Percentiles rank a stretch among this genome's conserved stretches.
phyloP scores from a whole-genome alignment of 2,329 filamentous ascomycete genomes.

The Xylaria sp. region DNA sequence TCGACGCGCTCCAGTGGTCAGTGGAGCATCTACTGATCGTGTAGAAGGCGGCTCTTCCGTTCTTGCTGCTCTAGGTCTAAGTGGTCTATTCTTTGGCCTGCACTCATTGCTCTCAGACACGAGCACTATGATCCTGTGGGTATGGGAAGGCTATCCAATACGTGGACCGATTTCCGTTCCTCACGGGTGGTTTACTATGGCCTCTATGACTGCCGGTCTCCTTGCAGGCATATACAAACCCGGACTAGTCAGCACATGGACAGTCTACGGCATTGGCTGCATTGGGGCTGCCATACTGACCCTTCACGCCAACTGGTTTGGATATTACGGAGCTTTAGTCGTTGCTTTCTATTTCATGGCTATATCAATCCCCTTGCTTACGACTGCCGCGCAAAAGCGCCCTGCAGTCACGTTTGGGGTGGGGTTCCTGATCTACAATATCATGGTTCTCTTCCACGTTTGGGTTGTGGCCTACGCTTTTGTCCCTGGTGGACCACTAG shows the following conservation, averaged over 20 bases:
- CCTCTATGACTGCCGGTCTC: conserved; percentile 86
- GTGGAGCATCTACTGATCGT: conserved; percentile 49
- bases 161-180: conserved; percentile 87
- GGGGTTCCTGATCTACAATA: conserved; percentile 91
- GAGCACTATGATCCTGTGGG: conserved; percentile 99
- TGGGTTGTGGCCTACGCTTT: conserved; percentile 99
- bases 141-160: conserved; percentile 95
- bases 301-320: conserved; percentile 82
- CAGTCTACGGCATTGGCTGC: conserved; percentile 80
- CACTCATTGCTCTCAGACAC: conserved; percentile 96
- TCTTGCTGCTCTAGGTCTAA: conserved; percentile 81
- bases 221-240: conserved; percentile 80
- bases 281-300: conserved; percentile 84
- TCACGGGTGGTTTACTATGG: conserved; percentile 88
- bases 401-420: conserved; percentile 86
- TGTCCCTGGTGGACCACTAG: conserved; percentile 90
- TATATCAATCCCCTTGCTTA: conserved; percentile 78
- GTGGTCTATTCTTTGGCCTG: conserved; percentile 85
- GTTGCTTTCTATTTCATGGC: conserved; percentile 85
- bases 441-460: conserved; percentile 95
- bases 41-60: conserved; percentile 72
- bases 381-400: conserved; percentile 78
- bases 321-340: conserved; percentile 84
- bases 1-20: conserved; percentile 66
- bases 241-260: conserved; percentile 78